phyloP scores from a whole-genome alignment of 2,329 filamentous ascomycete species.

The Chaetomium strumarium region DNA sequence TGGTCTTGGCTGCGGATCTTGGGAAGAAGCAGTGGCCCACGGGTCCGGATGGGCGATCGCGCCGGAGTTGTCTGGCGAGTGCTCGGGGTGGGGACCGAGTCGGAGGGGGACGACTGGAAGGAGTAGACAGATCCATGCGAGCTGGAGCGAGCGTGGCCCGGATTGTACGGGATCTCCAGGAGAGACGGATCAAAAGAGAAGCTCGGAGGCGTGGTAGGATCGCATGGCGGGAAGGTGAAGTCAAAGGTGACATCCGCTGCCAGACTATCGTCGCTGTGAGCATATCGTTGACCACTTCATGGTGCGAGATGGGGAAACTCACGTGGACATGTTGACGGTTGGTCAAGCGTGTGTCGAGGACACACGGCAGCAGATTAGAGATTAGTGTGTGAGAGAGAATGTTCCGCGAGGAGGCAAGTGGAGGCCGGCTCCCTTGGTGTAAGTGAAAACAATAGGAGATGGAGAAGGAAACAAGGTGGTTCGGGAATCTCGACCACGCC shows the following conservation, averaged over 20 bases:
- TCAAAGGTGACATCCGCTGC: slow-evolving; percentile 57
- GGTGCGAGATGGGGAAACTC: slow-evolving; percentile 24
- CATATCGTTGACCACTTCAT: not conserved
- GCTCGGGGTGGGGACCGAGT: slow-evolving; percentile 51
- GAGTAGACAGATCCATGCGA: slow-evolving; percentile 65
- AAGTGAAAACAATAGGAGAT: slow-evolving; percentile 18
- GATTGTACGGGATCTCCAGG: slow-evolving; percentile 48
- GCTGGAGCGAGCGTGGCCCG: slow-evolving; percentile 54
- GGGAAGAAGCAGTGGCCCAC: slow-evolving; percentile 74
- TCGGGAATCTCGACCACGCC: slow-evolving; percentile 17
- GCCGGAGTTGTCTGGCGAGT: slow-evolving; percentile 64
- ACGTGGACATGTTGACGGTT: slow-evolving; percentile 39
- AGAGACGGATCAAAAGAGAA: slow-evolving; percentile 53
- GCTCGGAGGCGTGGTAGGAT: slow-evolving; percentile 45
- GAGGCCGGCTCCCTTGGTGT: slow-evolving; percentile 27
- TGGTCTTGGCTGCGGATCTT: slow-evolving; percentile 85
- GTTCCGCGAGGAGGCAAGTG: slow-evolving; percentile 17
- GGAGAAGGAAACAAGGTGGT: slow-evolving; percentile 17
- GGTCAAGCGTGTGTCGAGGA: slow-evolving; percentile 20
- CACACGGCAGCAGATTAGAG: slow-evolving; percentile 25
- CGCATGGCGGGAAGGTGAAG: slow-evolving; percentile 52
- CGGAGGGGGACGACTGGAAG: slow-evolving; percentile 57
- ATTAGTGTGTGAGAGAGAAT: slow-evolving; percentile 19
- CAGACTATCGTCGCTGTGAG: slow-evolving; percentile 41
- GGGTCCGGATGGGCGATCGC: slow-evolving; percentile 66